These are phyloP conservation scores for Apiospora phragmitis DNA, from an alignment of 2,329 filamentous ascomycete species.

Conservation along the genomic window DNA sequence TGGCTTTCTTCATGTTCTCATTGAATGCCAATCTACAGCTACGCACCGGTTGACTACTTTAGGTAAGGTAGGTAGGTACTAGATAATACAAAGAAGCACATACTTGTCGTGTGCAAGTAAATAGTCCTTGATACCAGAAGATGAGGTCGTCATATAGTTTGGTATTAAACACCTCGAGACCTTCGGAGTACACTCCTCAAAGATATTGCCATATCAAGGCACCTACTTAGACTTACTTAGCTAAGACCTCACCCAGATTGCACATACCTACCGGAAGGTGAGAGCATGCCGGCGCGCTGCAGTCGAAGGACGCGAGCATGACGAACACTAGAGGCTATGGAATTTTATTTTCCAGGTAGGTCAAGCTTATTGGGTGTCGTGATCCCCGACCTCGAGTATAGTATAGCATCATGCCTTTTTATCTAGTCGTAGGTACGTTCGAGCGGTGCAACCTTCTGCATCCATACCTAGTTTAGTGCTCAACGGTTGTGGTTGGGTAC, in stretches of 20 bases:
- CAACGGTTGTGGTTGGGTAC: not conserved
- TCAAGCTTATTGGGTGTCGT: not conserved
- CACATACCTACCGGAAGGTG: not conserved
- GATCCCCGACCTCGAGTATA: not conserved
- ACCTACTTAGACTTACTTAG: not conserved
- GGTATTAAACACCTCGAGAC: not conserved
- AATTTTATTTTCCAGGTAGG: not conserved
- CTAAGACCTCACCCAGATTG: not conserved
- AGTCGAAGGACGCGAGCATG: not conserved
- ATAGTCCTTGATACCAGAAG: not conserved
- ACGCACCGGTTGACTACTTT: not conserved
- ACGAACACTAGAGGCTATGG: not conserved
- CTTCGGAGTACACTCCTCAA: not conserved
- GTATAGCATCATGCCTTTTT: not conserved
- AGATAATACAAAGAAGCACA: not conserved
- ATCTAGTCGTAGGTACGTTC: not conserved
- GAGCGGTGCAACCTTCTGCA: not conserved
- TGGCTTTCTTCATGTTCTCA: not conserved
- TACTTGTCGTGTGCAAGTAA: not conserved
- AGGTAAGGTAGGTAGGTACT: not conserved
- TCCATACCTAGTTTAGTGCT: conserved; percentile 3
- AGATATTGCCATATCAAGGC: not conserved
- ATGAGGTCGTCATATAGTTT: not conserved
- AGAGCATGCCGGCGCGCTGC: not conserved
- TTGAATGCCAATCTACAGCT: not conserved